Evolutionary conservation across 2,329 filamentous ascomycete genomes (phyloP).

Genomic region (Fusarium cicatricum): DNA sequence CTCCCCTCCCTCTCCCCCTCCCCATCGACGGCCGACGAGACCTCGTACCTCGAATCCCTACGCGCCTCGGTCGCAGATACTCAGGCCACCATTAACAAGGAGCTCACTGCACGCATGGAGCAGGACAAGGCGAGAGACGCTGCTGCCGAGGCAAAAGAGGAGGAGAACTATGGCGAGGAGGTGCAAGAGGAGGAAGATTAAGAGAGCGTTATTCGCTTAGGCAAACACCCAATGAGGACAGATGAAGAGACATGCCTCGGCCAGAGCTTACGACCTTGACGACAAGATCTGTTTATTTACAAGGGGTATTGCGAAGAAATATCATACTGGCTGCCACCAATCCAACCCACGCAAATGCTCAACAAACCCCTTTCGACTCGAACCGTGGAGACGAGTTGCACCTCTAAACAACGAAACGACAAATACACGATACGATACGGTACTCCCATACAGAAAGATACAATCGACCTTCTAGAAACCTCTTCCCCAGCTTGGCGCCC

Average conservation of each 20-base stretch:
- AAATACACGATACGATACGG: conserved; percentile 15
- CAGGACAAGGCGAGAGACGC: conserved; percentile 67
- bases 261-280: not conserved
- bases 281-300: conserved; percentile 29
- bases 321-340: conserved; percentile 37
- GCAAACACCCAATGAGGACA: not conserved
- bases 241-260: not conserved
- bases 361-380: conserved; percentile 9
- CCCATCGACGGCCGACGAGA: conserved; percentile 58
- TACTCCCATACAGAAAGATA: conserved; percentile 19
- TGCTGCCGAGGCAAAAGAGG: conserved; percentile 66
- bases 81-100: conserved; percentile 74
- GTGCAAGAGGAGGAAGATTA: conserved; percentile 69
- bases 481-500: conserved; percentile 49
- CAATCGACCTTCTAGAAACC: conserved; percentile 43
- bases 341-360: conserved; percentile 37
- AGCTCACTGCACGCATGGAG: conserved; percentile 78
- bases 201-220: not conserved
- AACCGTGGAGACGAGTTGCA: not conserved
- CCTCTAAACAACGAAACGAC: conserved; percentile 9
- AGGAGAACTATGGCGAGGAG: conserved; percentile 88
- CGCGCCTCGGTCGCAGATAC: conserved; percentile 63
- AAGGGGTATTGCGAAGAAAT: conserved; percentile 35
- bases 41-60: conserved; percentile 66
- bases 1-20: conserved; percentile 46